Conservation (phyloP, 108 stramenopile species). For the Cyclotella atomus region DNA sequence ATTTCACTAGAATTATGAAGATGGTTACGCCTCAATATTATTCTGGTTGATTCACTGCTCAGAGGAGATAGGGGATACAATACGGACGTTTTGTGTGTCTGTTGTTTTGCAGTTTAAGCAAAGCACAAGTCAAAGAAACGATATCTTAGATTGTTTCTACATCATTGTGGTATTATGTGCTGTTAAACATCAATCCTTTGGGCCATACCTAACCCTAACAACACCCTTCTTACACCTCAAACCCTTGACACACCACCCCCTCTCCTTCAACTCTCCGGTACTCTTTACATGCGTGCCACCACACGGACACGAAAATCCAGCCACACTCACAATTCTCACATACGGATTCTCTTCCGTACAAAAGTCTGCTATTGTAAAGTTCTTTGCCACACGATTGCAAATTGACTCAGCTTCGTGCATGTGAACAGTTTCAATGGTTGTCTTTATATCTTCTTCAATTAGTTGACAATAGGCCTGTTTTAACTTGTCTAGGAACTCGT, state of each 20-base stretch:
- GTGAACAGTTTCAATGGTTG: constrained; percentile 58
- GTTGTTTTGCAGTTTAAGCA: too few species aligned
- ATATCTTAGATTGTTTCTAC: too few species aligned
- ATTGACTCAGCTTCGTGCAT: constrained; percentile 51
- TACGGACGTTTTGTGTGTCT: too few species aligned
- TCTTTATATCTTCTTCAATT: constrained; percentile 64
- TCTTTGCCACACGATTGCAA: constrained; percentile 55
- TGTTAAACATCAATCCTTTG: too few species aligned
- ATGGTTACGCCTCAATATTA: constrained; percentile 9
- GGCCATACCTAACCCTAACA: constrained; percentile 72
- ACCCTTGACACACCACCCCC: constrained; percentile 68
- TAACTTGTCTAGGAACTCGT: constrained; percentile 52
- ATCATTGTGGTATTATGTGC: too few species aligned
- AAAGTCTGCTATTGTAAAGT: constrained; percentile 49
- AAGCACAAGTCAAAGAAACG: too few species aligned
- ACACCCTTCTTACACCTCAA: constrained; percentile 79
- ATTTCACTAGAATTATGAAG: constrained; percentile 6
- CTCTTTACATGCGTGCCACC: constrained; percentile 79
- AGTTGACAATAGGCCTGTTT: constrained; percentile 61
- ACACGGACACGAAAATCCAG: constrained; percentile 75
- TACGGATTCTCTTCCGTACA: constrained; percentile 26
- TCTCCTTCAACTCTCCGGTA: constrained; percentile 56
- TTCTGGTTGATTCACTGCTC: background rate
- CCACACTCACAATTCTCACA: constrained; percentile 76
- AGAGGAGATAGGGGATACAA: too few species aligned